Percentiles rank a stretch among this genome's conserved stretches.
These are phyloP conservation scores for Penicillium roqueforti DNA, from an alignment of 495 filamentous ascomycete species.

Conservation along the genomic window DNA sequence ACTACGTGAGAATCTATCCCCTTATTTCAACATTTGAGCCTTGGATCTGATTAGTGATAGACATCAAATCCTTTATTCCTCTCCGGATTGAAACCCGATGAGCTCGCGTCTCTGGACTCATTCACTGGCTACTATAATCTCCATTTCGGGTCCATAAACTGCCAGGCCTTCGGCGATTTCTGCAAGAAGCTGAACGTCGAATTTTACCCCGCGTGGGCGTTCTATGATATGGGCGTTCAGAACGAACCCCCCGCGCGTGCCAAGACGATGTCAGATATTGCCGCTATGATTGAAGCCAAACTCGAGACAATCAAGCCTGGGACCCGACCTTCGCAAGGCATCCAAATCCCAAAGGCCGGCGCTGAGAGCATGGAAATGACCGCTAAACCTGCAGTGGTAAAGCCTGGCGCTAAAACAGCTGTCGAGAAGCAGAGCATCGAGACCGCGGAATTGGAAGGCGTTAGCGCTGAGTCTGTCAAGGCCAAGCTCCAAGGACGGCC, in stretches of 20 bases:
- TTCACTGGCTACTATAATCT: constrained; percentile 81
- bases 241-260: constrained; percentile 56
- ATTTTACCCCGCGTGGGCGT: constrained; percentile 67
- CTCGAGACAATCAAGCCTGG: constrained; percentile 77
- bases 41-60: constrained; percentile 29
- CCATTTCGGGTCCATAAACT: constrained; percentile 82
- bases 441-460: constrained; percentile 26
- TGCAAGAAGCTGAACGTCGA: constrained; percentile 62
- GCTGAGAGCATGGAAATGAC: constrained; percentile 45
- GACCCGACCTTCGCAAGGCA: constrained; percentile 60
- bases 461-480: constrained; percentile 23
- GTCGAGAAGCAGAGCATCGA: constrained; percentile 13
- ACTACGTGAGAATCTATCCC: constrained; percentile 53
- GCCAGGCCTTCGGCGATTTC: constrained; percentile 69
- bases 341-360: constrained; percentile 58
- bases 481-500: constrained; percentile 45
- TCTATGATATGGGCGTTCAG: constrained; percentile 77
- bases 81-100: constrained; percentile 39
- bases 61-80: constrained; percentile 69
- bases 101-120: constrained; percentile 52
- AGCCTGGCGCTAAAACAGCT: constrained; percentile 40
- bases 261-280: constrained; percentile 58
- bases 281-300: constrained; percentile 66
- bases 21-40: background rate
- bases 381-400: constrained; percentile 41